Evolutionary conservation across 768 basidiomycete genomes (phyloP).

Genomic region (Sistotremastrum niveocremeum): DNA sequence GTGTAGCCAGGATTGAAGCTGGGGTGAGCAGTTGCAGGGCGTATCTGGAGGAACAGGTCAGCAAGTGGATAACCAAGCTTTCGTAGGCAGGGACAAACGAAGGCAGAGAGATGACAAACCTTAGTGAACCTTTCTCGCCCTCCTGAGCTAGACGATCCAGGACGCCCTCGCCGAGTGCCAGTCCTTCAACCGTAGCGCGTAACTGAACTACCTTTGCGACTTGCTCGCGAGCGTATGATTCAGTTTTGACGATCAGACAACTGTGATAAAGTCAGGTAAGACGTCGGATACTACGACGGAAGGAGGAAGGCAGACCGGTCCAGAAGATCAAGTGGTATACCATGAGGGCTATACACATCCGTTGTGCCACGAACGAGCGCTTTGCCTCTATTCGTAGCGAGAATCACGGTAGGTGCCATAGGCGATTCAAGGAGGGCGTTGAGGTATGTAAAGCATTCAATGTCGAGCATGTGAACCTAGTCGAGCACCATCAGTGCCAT

Average conservation of each 20-base stretch:
- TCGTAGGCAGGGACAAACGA: not conserved
- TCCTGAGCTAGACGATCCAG: constrained; percentile 70
- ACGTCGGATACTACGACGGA: not conserved
- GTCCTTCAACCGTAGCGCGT: constrained; percentile 76
- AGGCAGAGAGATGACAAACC: constrained; percentile 30
- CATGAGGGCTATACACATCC: constrained; percentile 86
- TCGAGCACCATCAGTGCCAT: not conserved
- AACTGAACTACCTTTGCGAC: constrained; percentile 78
- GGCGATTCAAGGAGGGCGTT: constrained; percentile 91
- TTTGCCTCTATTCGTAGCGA: constrained; percentile 93
- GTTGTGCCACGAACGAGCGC: constrained; percentile 86
- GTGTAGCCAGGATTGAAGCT: constrained; percentile 70
- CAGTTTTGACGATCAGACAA: constrained; percentile 92
- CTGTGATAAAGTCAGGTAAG: constrained; percentile 21
- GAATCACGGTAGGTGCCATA: constrained; percentile 94
- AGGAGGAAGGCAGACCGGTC: constrained; percentile 49
- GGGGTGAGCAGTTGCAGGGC: constrained; percentile 86
- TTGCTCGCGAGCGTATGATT: constrained; percentile 69
- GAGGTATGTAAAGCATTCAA: constrained; percentile 98
- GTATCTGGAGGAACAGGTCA: constrained; percentile 37
- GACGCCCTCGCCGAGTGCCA: constrained; percentile 62
- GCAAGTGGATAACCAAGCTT: not conserved
- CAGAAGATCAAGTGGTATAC: constrained; percentile 84
- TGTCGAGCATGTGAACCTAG: constrained; percentile 98
- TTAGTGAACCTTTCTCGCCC: constrained; percentile 69